Evolutionary conservation across 805 yeast genomes (phyloP), one percentile per base, ranked within the genome.

Genomic region (Suhomyces sp.): DNA sequence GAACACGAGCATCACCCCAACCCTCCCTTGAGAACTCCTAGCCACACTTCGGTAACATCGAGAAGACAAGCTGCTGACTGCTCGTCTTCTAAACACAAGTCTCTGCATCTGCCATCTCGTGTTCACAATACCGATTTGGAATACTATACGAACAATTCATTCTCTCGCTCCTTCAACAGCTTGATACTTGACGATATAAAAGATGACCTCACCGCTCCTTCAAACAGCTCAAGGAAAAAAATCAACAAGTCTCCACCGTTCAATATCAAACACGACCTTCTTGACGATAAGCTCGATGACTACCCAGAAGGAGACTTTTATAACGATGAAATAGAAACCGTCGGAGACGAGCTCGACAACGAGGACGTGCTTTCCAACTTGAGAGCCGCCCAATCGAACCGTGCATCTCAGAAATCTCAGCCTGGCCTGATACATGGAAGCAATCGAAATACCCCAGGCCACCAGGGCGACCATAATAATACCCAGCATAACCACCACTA

Each of bases 201-300:
- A 6, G 68, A 67, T 27, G 68, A 62, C 29, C 17, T 53, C 35
- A 33, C 12, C 2, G 44, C 22, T 1, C 21, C 33, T 2, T 13
- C 21, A 10, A 15, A 22, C 15, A 22, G 41, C 24, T 37, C 54
- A 21, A 25, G 25, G 13, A 60, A 58, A 51, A 59, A 54, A 24
- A 60, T 72, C 43, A 73, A 69, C 53, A 74, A 73, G 57, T 69
- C 75, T 17, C 78, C 78, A 9, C 76, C 77, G 1, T 73, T 73
- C 59, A 72, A 72, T 53, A 63, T 71, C 47, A 72, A 72, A 49
- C 65, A 66, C 24, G 69, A 64, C 54, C 49, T 56, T n/a, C 59
- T 57, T 29, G 50, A 51, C 21, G 61, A 53, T 7, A 63, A 59
- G 15, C 58, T 63, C n/a, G 71, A 65, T 43, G 60, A 56, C 27